phyloP scores from a whole-genome alignment of 169 alveolate species.

The Plasmodium vivax region DNA sequence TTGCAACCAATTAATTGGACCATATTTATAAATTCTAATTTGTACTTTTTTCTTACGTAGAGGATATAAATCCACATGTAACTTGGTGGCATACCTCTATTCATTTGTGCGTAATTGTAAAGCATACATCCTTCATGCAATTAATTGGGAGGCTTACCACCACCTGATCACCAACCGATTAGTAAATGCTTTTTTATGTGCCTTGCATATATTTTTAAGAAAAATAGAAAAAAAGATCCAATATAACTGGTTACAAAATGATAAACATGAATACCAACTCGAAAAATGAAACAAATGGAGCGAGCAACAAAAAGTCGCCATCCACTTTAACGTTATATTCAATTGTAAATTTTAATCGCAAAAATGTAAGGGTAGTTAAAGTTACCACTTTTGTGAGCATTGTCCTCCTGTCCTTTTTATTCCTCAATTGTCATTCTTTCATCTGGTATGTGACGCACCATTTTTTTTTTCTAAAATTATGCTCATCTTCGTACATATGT shows the following conservation, averaged over 20 bases:
- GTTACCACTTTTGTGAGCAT: neutral
- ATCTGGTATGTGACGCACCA: neutral
- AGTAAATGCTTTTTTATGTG: neutral
- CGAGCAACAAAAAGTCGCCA: neutral
- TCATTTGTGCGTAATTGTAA: neutral
- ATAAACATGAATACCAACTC: neutral
- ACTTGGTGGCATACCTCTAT: neutral
- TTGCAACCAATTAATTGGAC: neutral
- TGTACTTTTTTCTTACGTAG: neutral
- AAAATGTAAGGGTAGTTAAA: neutral
- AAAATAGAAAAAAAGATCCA: neutral
- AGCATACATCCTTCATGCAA: neutral
- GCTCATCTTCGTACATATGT: neutral
- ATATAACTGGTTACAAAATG: neutral
- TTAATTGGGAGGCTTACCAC: neutral
- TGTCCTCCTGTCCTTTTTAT: slow-evolving; percentile 1
- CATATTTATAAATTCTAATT: neutral
- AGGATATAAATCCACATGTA: neutral
- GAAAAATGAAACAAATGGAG: neutral
- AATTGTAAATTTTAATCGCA: neutral
- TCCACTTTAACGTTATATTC: neutral
- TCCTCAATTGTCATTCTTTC: neutral
- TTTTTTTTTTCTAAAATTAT: neutral
- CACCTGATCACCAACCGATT: neutral
- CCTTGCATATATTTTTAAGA: neutral